A percentile compares a stretch with the other conserved stretches of the same genome.
phyloP scores from a whole-genome alignment of 2,329 filamentous ascomycete species.

The Penicillium sp. region DNA sequence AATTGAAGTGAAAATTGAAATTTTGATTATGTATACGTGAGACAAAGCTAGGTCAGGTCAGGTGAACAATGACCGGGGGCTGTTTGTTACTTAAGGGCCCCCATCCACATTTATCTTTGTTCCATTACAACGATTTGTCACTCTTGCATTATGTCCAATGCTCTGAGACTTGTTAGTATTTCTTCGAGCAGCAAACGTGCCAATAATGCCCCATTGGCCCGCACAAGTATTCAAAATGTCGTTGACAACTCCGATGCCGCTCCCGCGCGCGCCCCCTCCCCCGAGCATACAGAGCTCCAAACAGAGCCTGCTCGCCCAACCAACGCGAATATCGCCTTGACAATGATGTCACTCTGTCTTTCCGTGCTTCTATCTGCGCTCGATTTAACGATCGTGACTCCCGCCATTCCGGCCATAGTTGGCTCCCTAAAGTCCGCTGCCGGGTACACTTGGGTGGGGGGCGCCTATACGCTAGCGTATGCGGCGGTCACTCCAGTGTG shows the following conservation, averaged over 20 bases:
- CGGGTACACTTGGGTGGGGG: slow-evolving; percentile 75
- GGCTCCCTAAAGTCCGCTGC: slow-evolving; percentile 62
- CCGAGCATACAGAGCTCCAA: neutral
- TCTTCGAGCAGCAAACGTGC: neutral
- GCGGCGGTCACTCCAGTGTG: slow-evolving; percentile 66
- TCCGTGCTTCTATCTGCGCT: slow-evolving; percentile 30
- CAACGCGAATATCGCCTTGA: slow-evolving; percentile 7
- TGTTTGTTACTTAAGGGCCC: neutral
- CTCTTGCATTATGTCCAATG: neutral
- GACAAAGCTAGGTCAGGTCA: neutral
- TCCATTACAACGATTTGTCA: neutral
- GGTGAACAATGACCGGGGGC: neutral
- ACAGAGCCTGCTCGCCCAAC: neutral
- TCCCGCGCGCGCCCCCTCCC: neutral
- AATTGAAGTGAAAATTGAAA: too few species aligned
- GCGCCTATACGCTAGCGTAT: slow-evolving; percentile 67
- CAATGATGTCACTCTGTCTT: slow-evolving; percentile 18
- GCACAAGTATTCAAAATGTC: neutral
- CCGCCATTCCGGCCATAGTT: slow-evolving; percentile 59
- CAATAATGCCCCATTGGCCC: neutral
- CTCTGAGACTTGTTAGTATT: neutral
- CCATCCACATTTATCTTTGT: neutral
- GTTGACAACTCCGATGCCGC: neutral
- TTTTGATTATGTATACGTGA: neutral
- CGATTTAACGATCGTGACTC: slow-evolving; percentile 54